These are phyloP conservation scores for Hyaloperonospora brassicae DNA, from an alignment of 352 stramenopile species.

Conservation along the genomic window DNA sequence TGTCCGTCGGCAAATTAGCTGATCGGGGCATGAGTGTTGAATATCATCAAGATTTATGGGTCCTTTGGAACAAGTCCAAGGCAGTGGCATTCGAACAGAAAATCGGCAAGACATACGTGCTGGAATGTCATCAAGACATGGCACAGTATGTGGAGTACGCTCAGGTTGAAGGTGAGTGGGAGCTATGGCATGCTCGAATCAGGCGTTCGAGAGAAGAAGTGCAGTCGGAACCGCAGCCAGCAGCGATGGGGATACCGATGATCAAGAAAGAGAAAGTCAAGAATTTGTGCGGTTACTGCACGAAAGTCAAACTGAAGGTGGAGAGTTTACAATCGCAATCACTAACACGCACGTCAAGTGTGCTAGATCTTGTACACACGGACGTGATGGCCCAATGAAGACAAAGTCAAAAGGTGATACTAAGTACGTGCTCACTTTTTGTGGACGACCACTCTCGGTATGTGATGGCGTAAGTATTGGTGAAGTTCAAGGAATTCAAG, in stretches of 20 bases:
- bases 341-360: no score
- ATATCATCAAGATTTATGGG: neutral
- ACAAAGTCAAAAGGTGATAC: no score
- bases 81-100: neutral
- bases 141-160: neutral
- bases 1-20: no score
- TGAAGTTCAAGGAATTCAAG: constrained; percentile 9
- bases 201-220: no score
- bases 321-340: neutral
- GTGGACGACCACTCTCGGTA: neutral
- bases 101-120: neutral
- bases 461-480: neutral
- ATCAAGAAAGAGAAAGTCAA: neutral
- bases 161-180: neutral
- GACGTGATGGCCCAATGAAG: no score
- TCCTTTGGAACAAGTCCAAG: neutral
- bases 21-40: no score
- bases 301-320: neutral
- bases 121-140: neutral
- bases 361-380: no score
- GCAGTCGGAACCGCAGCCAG: no score
- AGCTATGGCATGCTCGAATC: neutral
- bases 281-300: neutral
- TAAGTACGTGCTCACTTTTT: no score
- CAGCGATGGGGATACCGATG: no score